Base-by-base conservation (phyloP, 202 grass and related monocot genomes). In the Carex arenaria region DNA sequence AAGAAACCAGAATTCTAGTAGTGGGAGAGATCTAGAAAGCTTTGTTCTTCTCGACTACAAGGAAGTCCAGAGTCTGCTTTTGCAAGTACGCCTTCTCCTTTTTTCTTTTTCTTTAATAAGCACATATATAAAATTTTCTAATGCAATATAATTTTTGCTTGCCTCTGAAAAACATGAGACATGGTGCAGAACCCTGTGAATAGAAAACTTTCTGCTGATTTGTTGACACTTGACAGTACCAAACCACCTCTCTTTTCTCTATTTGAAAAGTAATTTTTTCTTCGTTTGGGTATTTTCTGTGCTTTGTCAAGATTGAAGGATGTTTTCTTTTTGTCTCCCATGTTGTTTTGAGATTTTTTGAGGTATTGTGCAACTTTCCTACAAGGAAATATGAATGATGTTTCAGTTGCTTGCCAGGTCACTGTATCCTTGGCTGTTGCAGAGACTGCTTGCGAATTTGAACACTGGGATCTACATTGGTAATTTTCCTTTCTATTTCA, bases 401-500 rank as follows among this genome's bases (percentile, higher is more conserved):
- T 84, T 67, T 82, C 6, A 2, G 45, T 54, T 82, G 61, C 43
- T 67, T 2, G 20, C 85, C 88, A 98, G 92, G 89, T 93, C 64
- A 89, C 90, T 63, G 81, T 73, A 74, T 88, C 95, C 42, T 91
- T 98, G 71, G 90, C 95, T 81, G 95, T 98, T 14, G 92, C 90
- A 66, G 95, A 95, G 88, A 83, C 77, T 67, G 92, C 90, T 15
- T 98, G 95, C 1, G 90, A 93, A 88, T 98, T 98, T 88, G 95
- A 95, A 85, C 95, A 98, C 84, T 87, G 95, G 84, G 95, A 98
- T 90, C 87, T 98, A 76, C 95, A 98, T 66, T 98, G 95, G 95
- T 98, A 86, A 87, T 77, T 89, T 38, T n/a, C 19, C 74, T 88
- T 61, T 69, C 61, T 10, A 70, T 82, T 56, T 55, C 72, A 87